Conservation (phyloP, 1,284 basidiomycete species). For the Porogramme epimiltina region DNA sequence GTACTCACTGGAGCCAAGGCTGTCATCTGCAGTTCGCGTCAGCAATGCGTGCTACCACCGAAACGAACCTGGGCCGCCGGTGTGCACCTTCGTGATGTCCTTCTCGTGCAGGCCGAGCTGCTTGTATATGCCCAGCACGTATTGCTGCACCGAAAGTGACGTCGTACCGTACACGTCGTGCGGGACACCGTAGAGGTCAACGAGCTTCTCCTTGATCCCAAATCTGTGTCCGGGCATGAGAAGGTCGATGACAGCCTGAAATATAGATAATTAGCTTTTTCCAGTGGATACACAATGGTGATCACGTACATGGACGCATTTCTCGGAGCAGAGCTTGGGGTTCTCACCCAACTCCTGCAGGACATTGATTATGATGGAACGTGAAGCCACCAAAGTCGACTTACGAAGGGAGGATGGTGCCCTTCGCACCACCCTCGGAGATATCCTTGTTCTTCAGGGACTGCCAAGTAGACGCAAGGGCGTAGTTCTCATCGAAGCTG, state of each 20-base stretch:
- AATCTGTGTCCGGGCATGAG: conserved; percentile 90
- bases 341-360: conserved; percentile 79
- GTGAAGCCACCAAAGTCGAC: conserved; percentile 26
- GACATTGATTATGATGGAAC: no score
- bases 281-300: conserved; percentile 24
- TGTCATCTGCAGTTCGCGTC: conserved; percentile 70
- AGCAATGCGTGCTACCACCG: background rate
- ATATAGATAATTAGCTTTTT: background rate
- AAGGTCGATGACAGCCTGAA: conserved; percentile 84
- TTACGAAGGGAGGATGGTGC: conserved; percentile 90
- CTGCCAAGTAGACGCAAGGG: conserved; percentile 95
- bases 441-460: conserved; percentile 99
- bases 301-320: conserved; percentile 89
- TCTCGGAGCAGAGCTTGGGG: conserved; percentile 91
- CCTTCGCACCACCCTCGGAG: conserved; percentile 96
- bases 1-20: conserved; percentile 89
- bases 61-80: conserved; percentile 83
- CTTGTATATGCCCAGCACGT: conserved; percentile 94
- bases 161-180: conserved; percentile 91
- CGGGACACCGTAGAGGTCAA: conserved; percentile 91
- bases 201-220: conserved; percentile 94
- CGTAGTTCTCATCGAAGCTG: conserved; percentile 97
- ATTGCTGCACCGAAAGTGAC: conserved; percentile 92
- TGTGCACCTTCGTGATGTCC: conserved; percentile 98
- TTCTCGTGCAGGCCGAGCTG: conserved; percentile 94